Base-by-base conservation (phyloP, 306 rosid genomes). In the Vigna trinervia region DNA sequence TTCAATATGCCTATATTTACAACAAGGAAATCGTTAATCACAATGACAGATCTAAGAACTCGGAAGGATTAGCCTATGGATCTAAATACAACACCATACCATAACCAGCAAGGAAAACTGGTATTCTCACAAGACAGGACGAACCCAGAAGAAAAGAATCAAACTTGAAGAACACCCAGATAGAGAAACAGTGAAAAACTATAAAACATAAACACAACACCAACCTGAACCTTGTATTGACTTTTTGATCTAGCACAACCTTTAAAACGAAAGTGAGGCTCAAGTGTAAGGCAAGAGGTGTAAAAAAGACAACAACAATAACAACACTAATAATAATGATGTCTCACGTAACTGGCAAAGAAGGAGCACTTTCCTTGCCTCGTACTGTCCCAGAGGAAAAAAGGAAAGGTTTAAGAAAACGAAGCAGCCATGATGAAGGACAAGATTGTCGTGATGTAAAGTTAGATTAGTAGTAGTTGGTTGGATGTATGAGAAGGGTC, bases 101-200 rank as follows among this genome's bases (percentile, higher is more conserved):
- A 2, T 32, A 54, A 65, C 23, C 3, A 52, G 60, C 23, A 52
- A 41, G 74, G 46, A 45, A 15, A 71, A 69, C 67, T 1, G 8
- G 71, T 41, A 36, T 36, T 3, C 45, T 5, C 39, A 38, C 13
- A 61, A 61, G 19, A 56, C 45, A 73, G 46, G 10, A 74, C 12
- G 22, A 13, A 80, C 69, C 71, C 14, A 38, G 64, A 59, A 52
- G 7, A 26, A 74, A 70, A 58, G 56, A 8, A 59, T 15, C 43
- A 71, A 83, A 77, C 64, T 51, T 74, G 73, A 65, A 78, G 76
- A 46, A 46, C 52, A 87, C 85, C 83, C 85, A 80, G 83, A 89
- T 45, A 45, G 26, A 63, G 68, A 71, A 69, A 56, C 59, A 11
- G 20, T 23, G 60, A 30, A 32, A 26, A 36, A 47, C n/a, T 22